These are phyloP conservation scores for Aspergillus kassunensis DNA, from an alignment of 495 filamentous ascomycete species.

Conservation along the genomic window DNA sequence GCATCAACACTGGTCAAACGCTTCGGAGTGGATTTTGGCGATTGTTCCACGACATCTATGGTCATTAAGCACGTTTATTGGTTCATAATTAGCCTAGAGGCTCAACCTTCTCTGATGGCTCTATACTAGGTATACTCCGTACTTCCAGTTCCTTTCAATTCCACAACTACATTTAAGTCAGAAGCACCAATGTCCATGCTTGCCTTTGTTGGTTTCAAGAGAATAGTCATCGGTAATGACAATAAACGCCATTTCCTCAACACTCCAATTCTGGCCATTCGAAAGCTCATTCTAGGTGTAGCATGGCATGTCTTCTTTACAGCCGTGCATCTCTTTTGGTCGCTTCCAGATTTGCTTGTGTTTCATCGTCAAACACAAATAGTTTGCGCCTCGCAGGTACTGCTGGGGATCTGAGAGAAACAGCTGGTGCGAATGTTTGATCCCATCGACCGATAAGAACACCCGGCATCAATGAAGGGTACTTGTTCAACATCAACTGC, in stretches of 20 bases:
- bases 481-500: conserved; percentile 10
- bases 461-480: neutral
- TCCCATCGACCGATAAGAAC: neutral
- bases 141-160: too few relatives aligned
- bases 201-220: too few relatives aligned
- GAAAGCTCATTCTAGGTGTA: too few relatives aligned
- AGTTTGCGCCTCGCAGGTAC: neutral
- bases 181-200: too few relatives aligned
- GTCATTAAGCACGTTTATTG: neutral
- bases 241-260: too few relatives aligned
- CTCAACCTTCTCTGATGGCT: too few relatives aligned
- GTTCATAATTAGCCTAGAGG: neutral
- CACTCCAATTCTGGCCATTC: too few relatives aligned
- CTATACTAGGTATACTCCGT: neutral
- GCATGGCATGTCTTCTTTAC: too few relatives aligned
- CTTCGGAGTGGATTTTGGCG: neutral
- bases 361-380: neutral
- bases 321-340: too few relatives aligned
- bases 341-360: too few relatives aligned
- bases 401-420: neutral
- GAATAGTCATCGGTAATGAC: too few relatives aligned
- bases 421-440: neutral
- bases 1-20: neutral
- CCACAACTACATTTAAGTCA: too few relatives aligned
- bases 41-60: neutral